These are phyloP conservation scores for Licmophora abbreviata DNA, from an alignment of 108 stramenopile genomes.

Conservation along the genomic window DNA sequence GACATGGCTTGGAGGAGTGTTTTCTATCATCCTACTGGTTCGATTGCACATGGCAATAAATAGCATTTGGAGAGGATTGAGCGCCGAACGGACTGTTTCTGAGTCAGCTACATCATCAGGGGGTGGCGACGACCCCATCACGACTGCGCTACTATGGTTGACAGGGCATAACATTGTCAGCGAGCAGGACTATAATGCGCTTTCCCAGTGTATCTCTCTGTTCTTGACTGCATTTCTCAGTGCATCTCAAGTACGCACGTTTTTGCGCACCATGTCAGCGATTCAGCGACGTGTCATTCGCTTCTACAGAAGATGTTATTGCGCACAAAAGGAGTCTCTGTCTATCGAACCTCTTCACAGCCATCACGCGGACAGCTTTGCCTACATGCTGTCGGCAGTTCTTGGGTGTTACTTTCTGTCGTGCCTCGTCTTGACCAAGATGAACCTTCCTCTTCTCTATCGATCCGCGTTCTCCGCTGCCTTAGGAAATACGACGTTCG, in stretches of 20 bases:
- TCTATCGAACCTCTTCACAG: neutral
- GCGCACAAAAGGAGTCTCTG: neutral
- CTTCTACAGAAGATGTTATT: conserved; percentile 16
- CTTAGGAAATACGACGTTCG: conserved; percentile 39
- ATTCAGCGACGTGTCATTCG: conserved; percentile 35
- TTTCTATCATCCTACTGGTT: conserved; percentile 53
- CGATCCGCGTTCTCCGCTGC: conserved; percentile 44
- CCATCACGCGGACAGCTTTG: neutral
- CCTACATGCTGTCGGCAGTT: conserved; percentile 17
- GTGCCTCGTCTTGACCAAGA: conserved; percentile 62
- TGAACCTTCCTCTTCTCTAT: conserved; percentile 50
- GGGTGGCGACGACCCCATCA: conserved; percentile 38
- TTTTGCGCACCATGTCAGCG: conserved; percentile 42
- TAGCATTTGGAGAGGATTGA: conserved; percentile 18
- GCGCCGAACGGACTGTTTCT: neutral
- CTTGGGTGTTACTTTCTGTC: conserved; percentile 68
- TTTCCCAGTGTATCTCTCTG: conserved; percentile 54
- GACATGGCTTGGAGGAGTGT: conserved; percentile 43
- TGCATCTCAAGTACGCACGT: conserved; percentile 52
- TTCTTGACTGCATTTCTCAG: conserved; percentile 57
- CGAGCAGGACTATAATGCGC: conserved; percentile 34
- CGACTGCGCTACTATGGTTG: conserved; percentile 47
- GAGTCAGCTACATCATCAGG: conserved; percentile 1
- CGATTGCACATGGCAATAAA: conserved; percentile 37
- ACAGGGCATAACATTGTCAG: conserved; percentile 53